phyloP scores from a whole-genome alignment of 495 filamentous ascomycete genomes.

The Aspergillus cavernicola region DNA sequence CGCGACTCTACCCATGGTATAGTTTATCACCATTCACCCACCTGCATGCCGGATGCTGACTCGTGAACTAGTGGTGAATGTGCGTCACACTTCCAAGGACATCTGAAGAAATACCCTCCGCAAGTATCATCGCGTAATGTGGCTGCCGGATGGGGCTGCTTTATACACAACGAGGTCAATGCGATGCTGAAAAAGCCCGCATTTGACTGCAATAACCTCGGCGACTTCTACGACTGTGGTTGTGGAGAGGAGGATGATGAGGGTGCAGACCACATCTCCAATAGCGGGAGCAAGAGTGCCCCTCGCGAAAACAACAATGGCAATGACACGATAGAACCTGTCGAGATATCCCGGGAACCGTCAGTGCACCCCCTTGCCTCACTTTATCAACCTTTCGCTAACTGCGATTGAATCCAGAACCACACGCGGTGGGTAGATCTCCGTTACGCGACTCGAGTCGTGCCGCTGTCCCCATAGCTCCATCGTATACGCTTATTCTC shows the following conservation, averaged over 20 bases:
- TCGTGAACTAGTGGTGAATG: slow-evolving; percentile 72
- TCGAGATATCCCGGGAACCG: slow-evolving; percentile 44
- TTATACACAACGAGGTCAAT: slow-evolving; percentile 94
- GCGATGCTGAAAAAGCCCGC: slow-evolving; percentile 71
- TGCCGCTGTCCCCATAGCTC: not conserved
- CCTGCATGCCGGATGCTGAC: slow-evolving; percentile 7
- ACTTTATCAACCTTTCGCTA: slow-evolving; percentile 5
- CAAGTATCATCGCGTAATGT: slow-evolving; percentile 80
- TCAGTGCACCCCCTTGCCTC: slow-evolving; percentile 21
- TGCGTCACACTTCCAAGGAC: slow-evolving; percentile 80
- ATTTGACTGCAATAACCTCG: slow-evolving; percentile 88
- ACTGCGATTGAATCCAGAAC: slow-evolving; percentile 21
- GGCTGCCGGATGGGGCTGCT: slow-evolving; percentile 89
- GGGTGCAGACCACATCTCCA: slow-evolving; percentile 9
- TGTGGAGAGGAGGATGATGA: slow-evolving; percentile 69
- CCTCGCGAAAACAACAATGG: slow-evolving; percentile 12
- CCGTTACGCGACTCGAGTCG: not conserved
- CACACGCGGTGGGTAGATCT: slow-evolving; percentile 22
- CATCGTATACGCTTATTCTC: not conserved
- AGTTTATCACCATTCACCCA: not conserved
- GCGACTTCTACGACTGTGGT: slow-evolving; percentile 93
- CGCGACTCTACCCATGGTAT: slow-evolving; percentile 83
- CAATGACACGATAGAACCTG: slow-evolving; percentile 19
- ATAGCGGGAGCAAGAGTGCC: slow-evolving; percentile 9
- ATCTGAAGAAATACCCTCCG: slow-evolving; percentile 81